Evolutionary conservation across 257 asterid genomes (phyloP), one percentile per base, ranked within the genome.

Genomic region (Solanum tacnaense): DNA sequence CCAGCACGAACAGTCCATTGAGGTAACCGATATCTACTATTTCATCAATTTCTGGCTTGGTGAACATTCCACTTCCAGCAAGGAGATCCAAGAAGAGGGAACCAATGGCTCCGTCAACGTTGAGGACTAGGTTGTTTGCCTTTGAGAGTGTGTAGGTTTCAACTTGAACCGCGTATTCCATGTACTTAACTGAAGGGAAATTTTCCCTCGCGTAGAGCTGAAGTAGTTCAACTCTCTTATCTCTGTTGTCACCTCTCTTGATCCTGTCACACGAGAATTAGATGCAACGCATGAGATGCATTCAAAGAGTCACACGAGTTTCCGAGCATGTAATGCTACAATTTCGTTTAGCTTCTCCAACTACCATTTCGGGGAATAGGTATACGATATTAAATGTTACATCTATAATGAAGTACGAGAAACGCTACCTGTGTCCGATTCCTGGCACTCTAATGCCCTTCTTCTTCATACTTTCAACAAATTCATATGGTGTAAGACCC

Each of bases 231-330:
- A 97, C 99, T 89, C 99, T 97, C 94, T 96, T 94, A 84, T 97
- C 99, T 92, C 99, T 95, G 96, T 97, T 97, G 97, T 97, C 99
- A 62, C 97, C 95, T 90, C 98, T 95, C 99, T 97, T 97, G 94
- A 97, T 93, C 92, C 99, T 97, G 84, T 90, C 85, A 52, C 85
- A 44, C 46, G 82, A 86, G 75, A 68, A 83, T 16, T 5, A 81
- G 68, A 29, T 15, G 39, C 68, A 46, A 46, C 1, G 25, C 84
- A 46, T 46, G 85, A 81, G 68, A 46, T 15, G 38, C 38, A 44
- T 16, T 79, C 85, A 79, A 25, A 79, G 41, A 34, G 41, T 8
- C 44, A 72, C 49, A 35, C 18, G 9, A 71, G 41, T 16, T 20
- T 29, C 78, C 11, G 13, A 39, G 58, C 60, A 78, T 25, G 36